Base-by-base conservation (phyloP, 768 basidiomycete genomes). In the Collybia sordida region DNA sequence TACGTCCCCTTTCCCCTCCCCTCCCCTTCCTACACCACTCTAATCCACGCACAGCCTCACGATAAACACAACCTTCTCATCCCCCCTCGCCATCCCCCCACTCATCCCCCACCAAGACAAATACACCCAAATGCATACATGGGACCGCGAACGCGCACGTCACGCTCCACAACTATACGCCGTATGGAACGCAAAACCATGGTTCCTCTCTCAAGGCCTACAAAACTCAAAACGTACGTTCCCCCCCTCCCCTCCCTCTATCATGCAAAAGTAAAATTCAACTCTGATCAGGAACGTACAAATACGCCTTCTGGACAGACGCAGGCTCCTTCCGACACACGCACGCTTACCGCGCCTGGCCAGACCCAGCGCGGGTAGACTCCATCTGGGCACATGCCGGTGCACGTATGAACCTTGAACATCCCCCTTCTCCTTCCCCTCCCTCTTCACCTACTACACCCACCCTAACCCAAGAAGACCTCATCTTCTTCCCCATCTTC, bases 281-380 rank as follows among this genome's bases (percentile, higher is more conserved):
- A 31, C 14, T 24, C 51, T n/a, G 65, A 65, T 4, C 57, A 65
- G 51, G 47, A 58, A 8, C 31, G 9, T 82, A 78, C 50, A 72
- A 78, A 19, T 83, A 79, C 61, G 77, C 72, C 1, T 83, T 84
- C 53, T 84, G 81, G 82, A 72, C 65, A 28, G 81, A 83, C 53
- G 79, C 81, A 2, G 80, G 77, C 6, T 77, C 78, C 51, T 80
- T 84, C 55, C 60, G 80, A 12, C 47, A 59, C 17, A 56, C 65
- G 0, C 79, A 82, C 61, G 51, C 51, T 11, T 83, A 77, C 56
- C 49, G 48, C 3, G 37, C 31, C n/a, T 84, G 82, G 82, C 82
- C 81, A 2, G 71, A 76, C 52, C 57, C 64, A 3, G 50, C 24
- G 9, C 64, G 76, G 12, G 67, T 81, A 2, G 61, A 71, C 21